phyloP scores from a whole-genome alignment of 495 filamentous ascomycete genomes.

The Penicillium cosmopolitanum region DNA sequence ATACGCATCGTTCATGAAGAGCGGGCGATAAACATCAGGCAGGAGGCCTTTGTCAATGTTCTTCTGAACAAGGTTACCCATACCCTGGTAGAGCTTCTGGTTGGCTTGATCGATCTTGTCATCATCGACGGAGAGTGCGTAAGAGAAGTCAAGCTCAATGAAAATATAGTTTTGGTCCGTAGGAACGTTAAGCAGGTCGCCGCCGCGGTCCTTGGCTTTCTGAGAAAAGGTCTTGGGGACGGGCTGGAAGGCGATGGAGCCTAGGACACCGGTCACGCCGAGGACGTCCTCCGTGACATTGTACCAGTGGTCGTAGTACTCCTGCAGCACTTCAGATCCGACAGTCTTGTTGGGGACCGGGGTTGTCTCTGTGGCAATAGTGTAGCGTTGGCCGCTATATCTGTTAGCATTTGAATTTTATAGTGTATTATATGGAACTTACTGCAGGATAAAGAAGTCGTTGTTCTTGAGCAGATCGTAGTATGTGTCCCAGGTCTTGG shows the following conservation, averaged over 20 bases:
- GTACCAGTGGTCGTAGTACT: constrained; percentile 56
- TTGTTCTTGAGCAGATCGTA: constrained; percentile 51
- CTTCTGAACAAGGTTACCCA: constrained; percentile 35
- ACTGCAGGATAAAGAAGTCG: constrained; percentile 44
- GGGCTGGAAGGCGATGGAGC: constrained; percentile 60
- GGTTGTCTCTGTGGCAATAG: constrained; percentile 60
- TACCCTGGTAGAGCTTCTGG: constrained; percentile 40
- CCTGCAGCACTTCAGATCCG: constrained; percentile 45
- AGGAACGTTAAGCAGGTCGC: constrained; percentile 57
- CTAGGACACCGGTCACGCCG: constrained; percentile 50
- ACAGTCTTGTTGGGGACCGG: constrained; percentile 51
- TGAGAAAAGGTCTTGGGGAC: constrained; percentile 53
- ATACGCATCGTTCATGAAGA: constrained; percentile 66
- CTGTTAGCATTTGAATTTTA: constrained; percentile 11
- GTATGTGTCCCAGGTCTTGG: constrained; percentile 56
- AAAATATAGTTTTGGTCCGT: constrained; percentile 57
- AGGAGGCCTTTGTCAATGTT: constrained; percentile 49
- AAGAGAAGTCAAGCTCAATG: constrained; percentile 61
- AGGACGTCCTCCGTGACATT: constrained; percentile 45
- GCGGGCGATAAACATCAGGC: constrained; percentile 55
- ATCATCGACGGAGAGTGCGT: constrained; percentile 46
- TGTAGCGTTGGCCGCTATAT: constrained; percentile 51
- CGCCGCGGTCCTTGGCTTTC: constrained; percentile 51
- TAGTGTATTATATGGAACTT: constrained; percentile 6
- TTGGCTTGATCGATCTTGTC: constrained; percentile 53